Percentiles rank a stretch among this genome's conserved stretches.
These are phyloP conservation scores for Zymoseptoria brevis DNA, from an alignment of 2,329 filamentous ascomycete species.

Conservation along the genomic window DNA sequence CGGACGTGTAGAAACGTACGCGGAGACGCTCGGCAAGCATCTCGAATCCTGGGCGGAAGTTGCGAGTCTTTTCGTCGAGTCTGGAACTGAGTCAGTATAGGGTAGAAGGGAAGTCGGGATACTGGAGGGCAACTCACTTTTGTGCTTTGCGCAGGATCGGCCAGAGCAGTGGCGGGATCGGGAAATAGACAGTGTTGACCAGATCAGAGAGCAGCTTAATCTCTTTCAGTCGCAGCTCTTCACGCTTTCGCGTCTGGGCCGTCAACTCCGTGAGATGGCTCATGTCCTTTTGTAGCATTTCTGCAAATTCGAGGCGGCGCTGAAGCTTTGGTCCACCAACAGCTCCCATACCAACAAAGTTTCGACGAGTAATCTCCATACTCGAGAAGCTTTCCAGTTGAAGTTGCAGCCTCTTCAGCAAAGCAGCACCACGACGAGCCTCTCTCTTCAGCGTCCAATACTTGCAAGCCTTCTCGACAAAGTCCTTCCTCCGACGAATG, in stretches of 20 bases:
- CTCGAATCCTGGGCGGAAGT: slow-evolving; percentile 49
- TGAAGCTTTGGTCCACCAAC: slow-evolving; percentile 69
- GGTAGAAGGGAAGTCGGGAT: neutral
- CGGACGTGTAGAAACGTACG: slow-evolving; percentile 52
- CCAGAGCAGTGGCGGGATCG: slow-evolving; percentile 66
- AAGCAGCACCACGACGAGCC: slow-evolving; percentile 77
- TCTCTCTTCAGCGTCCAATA: slow-evolving; percentile 98
- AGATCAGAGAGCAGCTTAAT: slow-evolving; percentile 69
- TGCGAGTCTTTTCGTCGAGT: slow-evolving; percentile 49
- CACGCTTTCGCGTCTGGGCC: slow-evolving; percentile 63
- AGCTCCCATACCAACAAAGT: slow-evolving; percentile 91
- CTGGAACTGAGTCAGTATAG: slow-evolving; percentile 41
- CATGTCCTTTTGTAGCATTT: slow-evolving; percentile 67
- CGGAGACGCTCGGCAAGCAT: slow-evolving; percentile 46
- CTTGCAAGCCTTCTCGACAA: slow-evolving; percentile 82
- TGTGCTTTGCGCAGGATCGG: slow-evolving; percentile 74
- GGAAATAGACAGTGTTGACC: slow-evolving; percentile 86
- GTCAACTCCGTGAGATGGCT: slow-evolving; percentile 65
- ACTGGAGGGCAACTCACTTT: slow-evolving; percentile 53
- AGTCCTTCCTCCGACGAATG: slow-evolving; percentile 83
- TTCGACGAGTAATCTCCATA: slow-evolving; percentile 90
- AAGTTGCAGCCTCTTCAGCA: slow-evolving; percentile 86
- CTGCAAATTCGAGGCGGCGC: slow-evolving; percentile 80
- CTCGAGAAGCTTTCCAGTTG: slow-evolving; percentile 96
- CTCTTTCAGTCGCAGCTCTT: slow-evolving; percentile 68